A percentile compares a stretch with the other conserved stretches of the same genome.
Evolutionary conservation across 2,329 filamentous ascomycete genomes (phyloP).

Genomic region (Fusarium armeniacum): DNA sequence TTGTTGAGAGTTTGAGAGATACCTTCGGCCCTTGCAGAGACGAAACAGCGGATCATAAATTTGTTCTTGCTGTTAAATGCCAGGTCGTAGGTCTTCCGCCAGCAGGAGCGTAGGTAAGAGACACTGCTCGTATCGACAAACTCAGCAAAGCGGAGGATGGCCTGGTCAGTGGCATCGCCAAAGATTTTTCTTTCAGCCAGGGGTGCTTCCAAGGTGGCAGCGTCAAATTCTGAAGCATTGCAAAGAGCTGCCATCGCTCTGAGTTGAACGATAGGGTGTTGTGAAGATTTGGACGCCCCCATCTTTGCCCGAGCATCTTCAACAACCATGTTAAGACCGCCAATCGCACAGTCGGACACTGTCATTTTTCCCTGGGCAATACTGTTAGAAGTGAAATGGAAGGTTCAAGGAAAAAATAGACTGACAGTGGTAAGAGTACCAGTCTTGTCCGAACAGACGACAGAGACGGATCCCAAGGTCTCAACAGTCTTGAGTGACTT

Average conservation of each 20-base stretch:
- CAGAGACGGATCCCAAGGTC: slow-evolving; percentile 78
- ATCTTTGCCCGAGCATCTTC: slow-evolving; percentile 64
- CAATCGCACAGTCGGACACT: slow-evolving; percentile 77
- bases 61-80: slow-evolving; percentile 89
- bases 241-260: slow-evolving; percentile 75
- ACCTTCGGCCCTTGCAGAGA: slow-evolving; percentile 56
- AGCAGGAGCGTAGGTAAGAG: slow-evolving; percentile 70
- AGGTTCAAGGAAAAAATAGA: background rate
- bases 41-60: slow-evolving; percentile 71
- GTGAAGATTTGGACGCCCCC: slow-evolving; percentile 42
- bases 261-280: slow-evolving; percentile 67
- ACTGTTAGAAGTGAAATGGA: background rate
- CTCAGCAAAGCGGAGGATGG: slow-evolving; percentile 79
- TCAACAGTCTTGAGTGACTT: slow-evolving; percentile 85
- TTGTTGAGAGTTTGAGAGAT: slow-evolving; percentile 56
- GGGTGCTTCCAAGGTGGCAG: slow-evolving; percentile 70
- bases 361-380: slow-evolving; percentile 76
- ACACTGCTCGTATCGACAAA: slow-evolving; percentile 62
- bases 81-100: slow-evolving; percentile 76
- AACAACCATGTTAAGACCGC: slow-evolving; percentile 62
- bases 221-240: slow-evolving; percentile 82
- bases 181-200: slow-evolving; percentile 74
- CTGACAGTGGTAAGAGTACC: slow-evolving; percentile 70
- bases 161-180: slow-evolving; percentile 83
- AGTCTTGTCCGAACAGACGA: slow-evolving; percentile 84